Conservation (phyloP, 306 rosid species). For the Gleditsia sinensis region DNA sequence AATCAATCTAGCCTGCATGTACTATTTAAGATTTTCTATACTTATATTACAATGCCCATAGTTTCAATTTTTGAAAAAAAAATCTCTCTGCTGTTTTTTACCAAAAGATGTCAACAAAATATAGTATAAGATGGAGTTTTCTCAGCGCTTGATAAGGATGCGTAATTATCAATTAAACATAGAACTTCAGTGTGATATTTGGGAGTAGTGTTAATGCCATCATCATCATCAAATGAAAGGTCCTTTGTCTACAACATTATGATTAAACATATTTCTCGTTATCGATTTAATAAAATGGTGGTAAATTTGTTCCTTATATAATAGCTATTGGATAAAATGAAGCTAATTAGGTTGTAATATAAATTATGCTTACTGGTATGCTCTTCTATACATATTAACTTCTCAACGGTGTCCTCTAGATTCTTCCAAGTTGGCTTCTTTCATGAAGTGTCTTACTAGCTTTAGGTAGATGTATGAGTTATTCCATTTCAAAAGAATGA, state of each 20-base stretch:
- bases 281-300: neutral
- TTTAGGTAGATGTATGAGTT: neutral
- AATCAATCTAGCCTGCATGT: no score
- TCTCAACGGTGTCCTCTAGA: neutral
- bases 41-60: no score
- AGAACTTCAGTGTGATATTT: conserved; percentile 1
- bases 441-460: no score
- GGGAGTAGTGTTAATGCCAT: neutral
- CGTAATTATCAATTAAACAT: no score
- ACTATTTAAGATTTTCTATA: no score
- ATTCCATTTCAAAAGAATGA: neutral
- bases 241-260: neutral
- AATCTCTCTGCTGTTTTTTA: no score
- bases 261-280: neutral
- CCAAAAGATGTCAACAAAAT: no score
- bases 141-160: no score
- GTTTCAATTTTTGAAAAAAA: no score
- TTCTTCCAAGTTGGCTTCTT: no score
- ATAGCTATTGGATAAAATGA: neutral
- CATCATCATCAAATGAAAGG: neutral
- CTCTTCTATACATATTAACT: neutral
- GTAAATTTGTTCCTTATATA: conserved; percentile 1
- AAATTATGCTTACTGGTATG: neutral
- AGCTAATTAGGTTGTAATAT: neutral
- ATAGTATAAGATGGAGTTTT: no score